Evolutionary conservation across 208 protist species (phyloP).

Genomic region (Trypanosoma theileri): DNA sequence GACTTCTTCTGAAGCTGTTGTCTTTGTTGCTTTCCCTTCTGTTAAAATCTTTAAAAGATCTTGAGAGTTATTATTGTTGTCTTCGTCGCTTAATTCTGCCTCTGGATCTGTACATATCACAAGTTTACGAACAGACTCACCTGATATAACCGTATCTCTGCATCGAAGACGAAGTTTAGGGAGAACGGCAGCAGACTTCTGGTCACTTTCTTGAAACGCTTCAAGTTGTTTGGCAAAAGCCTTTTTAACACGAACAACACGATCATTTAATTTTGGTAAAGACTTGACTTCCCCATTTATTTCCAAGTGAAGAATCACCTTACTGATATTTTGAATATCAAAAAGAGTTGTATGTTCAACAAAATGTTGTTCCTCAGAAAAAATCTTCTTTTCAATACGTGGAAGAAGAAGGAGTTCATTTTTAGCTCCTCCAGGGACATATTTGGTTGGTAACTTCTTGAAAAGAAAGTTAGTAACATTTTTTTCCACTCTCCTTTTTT

Average conservation of each 20-base stretch:
- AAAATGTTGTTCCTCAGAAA: constrained; percentile 26
- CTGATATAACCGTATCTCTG: constrained; percentile 10
- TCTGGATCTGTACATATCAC: constrained; percentile 24
- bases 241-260: constrained; percentile 30
- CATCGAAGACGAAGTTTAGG: constrained; percentile 18
- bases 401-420: constrained; percentile 36
- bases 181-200: constrained; percentile 20
- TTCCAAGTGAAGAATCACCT: constrained; percentile 38
- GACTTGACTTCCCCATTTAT: constrained; percentile 5
- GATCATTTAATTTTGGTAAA: constrained; percentile 4
- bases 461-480: neutral
- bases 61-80: constrained; percentile 12
- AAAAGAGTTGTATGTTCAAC: constrained; percentile 32
- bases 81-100: neutral
- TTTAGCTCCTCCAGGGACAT: constrained; percentile 16
- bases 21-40: constrained; percentile 15
- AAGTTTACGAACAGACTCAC: constrained; percentile 22
- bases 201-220: constrained; percentile 29
- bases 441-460: neutral
- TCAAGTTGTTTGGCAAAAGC: constrained; percentile 30
- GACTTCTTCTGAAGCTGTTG: constrained; percentile 13
- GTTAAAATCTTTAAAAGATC: constrained; percentile 22
- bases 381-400: constrained; percentile 32
- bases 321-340: constrained; percentile 50
- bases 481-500: neutral